phyloP scores from a whole-genome alignment of 805 yeast species.

The Myxozyma vanderwaltii region DNA sequence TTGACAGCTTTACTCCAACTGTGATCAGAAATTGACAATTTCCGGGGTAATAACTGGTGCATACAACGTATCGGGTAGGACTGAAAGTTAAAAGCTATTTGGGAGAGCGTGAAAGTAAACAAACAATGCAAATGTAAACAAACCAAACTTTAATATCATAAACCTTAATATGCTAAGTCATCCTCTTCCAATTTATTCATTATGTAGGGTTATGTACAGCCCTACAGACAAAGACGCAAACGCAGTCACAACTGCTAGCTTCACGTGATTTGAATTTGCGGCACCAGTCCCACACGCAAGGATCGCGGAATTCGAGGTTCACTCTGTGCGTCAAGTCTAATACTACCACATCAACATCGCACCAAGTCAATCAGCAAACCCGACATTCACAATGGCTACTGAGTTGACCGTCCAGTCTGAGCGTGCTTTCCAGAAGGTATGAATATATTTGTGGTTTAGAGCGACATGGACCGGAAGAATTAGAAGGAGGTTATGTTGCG shows the following conservation, averaged over 20 bases:
- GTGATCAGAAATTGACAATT: no score
- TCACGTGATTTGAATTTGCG: conserved; percentile 3
- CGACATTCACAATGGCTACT: conserved; percentile 73
- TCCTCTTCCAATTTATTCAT: no score
- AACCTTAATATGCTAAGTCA: neutral
- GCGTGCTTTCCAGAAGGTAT: conserved; percentile 99
- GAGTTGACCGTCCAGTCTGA: conserved; percentile 99
- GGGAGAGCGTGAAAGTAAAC: conserved; percentile 11
- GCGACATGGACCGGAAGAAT: neutral
- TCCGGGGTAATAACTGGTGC: no score
- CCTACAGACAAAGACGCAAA: neutral
- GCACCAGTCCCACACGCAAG: conserved; percentile 3
- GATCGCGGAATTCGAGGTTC: conserved; percentile 7
- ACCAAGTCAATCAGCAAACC: conserved; percentile 5
- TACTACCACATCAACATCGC: conserved; percentile 3
- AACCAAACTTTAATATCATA: neutral
- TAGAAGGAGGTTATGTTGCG: neutral
- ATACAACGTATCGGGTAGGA: no score
- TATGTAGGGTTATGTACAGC: neutral
- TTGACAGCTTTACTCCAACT: no score
- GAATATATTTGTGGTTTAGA: conserved; percentile 42
- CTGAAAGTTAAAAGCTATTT: neutral
- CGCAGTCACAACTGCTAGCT: conserved; percentile 3
- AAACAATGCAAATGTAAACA: conserved; percentile 1
- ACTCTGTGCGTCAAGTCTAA: neutral